Base-by-base conservation (phyloP, 2,329 filamentous ascomycete genomes). In the Hypoxylon sp. region DNA sequence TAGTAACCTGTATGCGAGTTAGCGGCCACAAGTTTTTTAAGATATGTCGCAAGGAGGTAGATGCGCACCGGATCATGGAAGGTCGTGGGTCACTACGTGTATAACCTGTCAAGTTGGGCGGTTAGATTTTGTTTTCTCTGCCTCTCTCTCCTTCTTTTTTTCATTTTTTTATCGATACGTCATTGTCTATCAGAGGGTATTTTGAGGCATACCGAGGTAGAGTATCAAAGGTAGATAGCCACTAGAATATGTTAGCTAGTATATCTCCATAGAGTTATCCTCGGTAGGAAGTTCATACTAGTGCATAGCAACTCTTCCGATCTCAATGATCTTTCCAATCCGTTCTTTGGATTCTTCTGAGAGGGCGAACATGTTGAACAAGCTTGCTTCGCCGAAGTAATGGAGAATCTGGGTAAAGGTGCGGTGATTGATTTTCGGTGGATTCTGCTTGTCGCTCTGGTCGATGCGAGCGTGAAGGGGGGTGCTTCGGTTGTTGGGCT, bases 301-400 rank as follows among this genome's bases (percentile, higher is more conserved):
- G 85, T 99, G 96, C 79, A 99, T 92, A 67, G 93, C 94, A 77
- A 98, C 91, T 78, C 94, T 90, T 70, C 94, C 96, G 81, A 98
- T 85, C 83, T 98, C 96, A 81, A 99, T 96, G 84, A 98, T 88
- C 87, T 94, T 95, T 78, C 93, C 91, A 83, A 99, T 97, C 87
- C 96, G 94, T 91, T 99, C 96, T 95, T 98, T 98, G 79, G 94
- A 94, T 86, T 99, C 96, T 84, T 99, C 96, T 56, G 96, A 98
- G 74, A 98, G 91, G 78, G 85, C 79, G 71, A 89, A 86, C 87
- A 89, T 89, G 58, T 75, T 86, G 80, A 71, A 76, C 57, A 58
- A 14, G n/a, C 33, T n/a, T 14, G 54, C 19, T 63, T 54, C 58
- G 54, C 39, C 22, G 14, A 17, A 33, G n/a, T 29, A 13, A 31